These are phyloP conservation scores for Rubroboletus satanas DNA, from an alignment of 768 basidiomycete species.

Conservation along the genomic window DNA sequence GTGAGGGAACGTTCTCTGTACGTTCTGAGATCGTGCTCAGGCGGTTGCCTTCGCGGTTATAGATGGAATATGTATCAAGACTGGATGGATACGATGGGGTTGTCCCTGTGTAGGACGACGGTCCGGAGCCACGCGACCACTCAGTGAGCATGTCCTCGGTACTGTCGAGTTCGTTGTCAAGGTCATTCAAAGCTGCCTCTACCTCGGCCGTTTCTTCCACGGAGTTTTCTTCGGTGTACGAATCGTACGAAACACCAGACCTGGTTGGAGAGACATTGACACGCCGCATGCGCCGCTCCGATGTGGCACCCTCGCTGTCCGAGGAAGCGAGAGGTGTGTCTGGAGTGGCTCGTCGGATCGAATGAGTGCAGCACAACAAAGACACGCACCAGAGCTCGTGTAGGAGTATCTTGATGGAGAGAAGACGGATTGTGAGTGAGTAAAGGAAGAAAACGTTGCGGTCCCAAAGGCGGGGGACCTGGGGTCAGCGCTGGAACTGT, in stretches of 20 bases:
- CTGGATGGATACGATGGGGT: constrained; percentile 33
- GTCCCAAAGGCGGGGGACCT: constrained; percentile 65
- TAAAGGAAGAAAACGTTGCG: constrained; percentile 50
- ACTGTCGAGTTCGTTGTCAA: constrained; percentile 65
- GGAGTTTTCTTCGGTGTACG: constrained; percentile 56
- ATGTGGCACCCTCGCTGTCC: constrained; percentile 43
- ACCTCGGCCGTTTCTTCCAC: constrained; percentile 51
- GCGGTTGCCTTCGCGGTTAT: constrained; percentile 42
- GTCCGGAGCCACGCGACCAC: constrained; percentile 53
- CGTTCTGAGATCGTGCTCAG: constrained; percentile 78
- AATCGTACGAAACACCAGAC: constrained; percentile 40
- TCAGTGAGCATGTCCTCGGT: constrained; percentile 62
- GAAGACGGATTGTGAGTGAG: constrained; percentile 49
- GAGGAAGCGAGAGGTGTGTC: constrained; percentile 48
- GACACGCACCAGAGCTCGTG: constrained; percentile 48
- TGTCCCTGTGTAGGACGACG: constrained; percentile 31
- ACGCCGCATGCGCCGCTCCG: constrained; percentile 48
- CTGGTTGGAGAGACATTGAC: constrained; percentile 52
- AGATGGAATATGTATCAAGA: constrained; percentile 36
- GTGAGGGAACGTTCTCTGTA: constrained; percentile 62
- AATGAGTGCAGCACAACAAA: not conserved
- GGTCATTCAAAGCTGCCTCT: constrained; percentile 59
- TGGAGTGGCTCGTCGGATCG: constrained; percentile 19
- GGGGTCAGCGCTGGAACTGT: constrained; percentile 38
- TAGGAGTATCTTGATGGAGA: constrained; percentile 62